Percentiles rank a stretch among this genome's conserved stretches.
Conservation (phyloP, 805 yeast species). For the Candida broadrunensis region DNA sequence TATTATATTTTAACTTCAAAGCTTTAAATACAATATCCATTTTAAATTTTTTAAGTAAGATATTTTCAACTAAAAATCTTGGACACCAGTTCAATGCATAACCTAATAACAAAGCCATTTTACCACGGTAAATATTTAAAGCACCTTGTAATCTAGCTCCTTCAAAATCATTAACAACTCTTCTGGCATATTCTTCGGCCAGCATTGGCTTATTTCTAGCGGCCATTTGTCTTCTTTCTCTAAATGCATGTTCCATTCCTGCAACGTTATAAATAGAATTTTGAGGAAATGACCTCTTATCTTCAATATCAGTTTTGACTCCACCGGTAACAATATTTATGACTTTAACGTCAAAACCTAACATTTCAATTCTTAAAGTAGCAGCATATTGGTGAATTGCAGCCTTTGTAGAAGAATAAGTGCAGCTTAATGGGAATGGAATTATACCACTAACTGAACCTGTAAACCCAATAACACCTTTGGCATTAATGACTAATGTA, state of each 20-base stretch:
- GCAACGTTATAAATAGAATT: conserved; percentile 51
- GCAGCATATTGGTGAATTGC: conserved; percentile 74
- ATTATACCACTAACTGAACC: conserved; percentile 67
- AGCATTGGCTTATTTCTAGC: conserved; percentile 55
- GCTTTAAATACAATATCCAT: conserved; percentile 22
- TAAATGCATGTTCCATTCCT: conserved; percentile 49
- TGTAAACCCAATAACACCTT: conserved; percentile 70
- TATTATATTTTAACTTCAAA: conserved; percentile 18
- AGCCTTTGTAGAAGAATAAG: conserved; percentile 69
- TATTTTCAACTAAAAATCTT: conserved; percentile 42
- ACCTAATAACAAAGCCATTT: conserved; percentile 36
- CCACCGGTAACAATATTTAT: conserved; percentile 74
- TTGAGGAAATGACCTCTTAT: conserved; percentile 57
- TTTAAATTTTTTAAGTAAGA: conserved; percentile 34
- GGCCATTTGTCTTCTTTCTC: conserved; percentile 57
- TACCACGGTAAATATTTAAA: conserved; percentile 59
- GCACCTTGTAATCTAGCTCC: conserved; percentile 26
- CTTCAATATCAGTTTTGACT: conserved; percentile 68
- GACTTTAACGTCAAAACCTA: conserved; percentile 70
- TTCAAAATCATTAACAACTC: conserved; percentile 52
- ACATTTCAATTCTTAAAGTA: conserved; percentile 61
- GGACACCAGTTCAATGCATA: conserved; percentile 41
- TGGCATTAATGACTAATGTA: conserved; percentile 54
- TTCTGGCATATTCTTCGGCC: conserved; percentile 54
- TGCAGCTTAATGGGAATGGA: conserved; percentile 68